A percentile compares a stretch with the other conserved stretches of the same genome.
Evolutionary conservation across 2,329 filamentous ascomycete species (phyloP).

Genomic region (Aschersonia sp.): DNA sequence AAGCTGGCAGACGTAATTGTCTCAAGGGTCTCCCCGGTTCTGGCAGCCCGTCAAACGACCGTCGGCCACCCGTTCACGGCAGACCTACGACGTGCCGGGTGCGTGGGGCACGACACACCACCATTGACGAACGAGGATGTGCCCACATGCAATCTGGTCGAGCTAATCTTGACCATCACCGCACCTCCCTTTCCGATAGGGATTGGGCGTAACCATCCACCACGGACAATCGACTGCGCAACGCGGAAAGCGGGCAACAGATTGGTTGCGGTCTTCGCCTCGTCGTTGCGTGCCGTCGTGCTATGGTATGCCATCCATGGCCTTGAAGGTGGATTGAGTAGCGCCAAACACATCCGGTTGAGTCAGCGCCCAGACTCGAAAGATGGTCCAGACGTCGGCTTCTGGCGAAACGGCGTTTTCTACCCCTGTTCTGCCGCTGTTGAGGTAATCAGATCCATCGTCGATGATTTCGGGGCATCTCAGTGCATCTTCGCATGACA

Average conservation of each 20-base stretch:
- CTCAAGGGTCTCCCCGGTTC: background rate
- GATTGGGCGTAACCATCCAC: background rate
- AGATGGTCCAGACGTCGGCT: background rate
- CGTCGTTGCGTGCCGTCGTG: background rate
- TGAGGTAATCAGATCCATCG: too few species aligned
- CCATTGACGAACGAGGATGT: background rate
- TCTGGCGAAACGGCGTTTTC: too few species aligned
- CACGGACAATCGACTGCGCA: background rate
- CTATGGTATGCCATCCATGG: background rate
- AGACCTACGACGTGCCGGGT: background rate
- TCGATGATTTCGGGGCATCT: too few species aligned
- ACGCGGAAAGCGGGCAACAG: background rate
- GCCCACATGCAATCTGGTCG: background rate
- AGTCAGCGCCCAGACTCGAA: background rate
- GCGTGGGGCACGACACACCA: background rate
- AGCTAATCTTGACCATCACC: background rate
- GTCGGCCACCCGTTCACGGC: too few species aligned
- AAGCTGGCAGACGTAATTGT: background rate
- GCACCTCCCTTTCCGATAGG: background rate
- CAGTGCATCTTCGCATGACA: too few species aligned
- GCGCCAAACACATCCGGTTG: background rate
- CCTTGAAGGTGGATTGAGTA: background rate
- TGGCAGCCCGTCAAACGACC: too few species aligned
- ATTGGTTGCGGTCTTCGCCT: background rate
- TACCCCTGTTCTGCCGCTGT: too few species aligned